phyloP scores from a whole-genome alignment of 2,329 filamentous ascomycete species.

The Laburnicola sp. region DNA sequence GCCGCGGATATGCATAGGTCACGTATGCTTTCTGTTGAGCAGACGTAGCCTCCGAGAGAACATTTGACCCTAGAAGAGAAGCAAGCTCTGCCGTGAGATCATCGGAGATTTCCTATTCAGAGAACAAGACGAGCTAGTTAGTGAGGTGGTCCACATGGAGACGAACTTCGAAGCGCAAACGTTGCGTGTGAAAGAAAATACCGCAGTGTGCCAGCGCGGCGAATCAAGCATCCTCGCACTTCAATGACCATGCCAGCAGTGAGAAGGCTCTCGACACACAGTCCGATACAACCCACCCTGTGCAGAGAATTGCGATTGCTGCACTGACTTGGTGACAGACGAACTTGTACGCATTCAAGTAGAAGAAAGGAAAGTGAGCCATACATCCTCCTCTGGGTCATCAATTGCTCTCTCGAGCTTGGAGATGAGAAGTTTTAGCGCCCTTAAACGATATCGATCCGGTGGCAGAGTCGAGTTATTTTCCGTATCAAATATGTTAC shows the following conservation, averaged over 20 bases:
- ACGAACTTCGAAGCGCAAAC: neutral
- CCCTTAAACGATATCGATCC: slow-evolving; percentile 67
- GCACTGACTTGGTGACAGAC: neutral
- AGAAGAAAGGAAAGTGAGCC: slow-evolving; percentile 45
- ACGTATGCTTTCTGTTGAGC: slow-evolving; percentile 76
- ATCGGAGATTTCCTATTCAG: slow-evolving; percentile 76
- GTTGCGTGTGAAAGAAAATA: neutral
- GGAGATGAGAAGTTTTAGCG: slow-evolving; percentile 72
- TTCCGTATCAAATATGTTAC: slow-evolving; percentile 65
- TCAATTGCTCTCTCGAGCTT: slow-evolving; percentile 73
- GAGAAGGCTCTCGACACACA: no score
- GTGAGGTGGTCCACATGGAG: slow-evolving; percentile 15
- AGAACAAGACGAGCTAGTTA: slow-evolving; percentile 27
- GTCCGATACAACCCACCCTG: neutral
- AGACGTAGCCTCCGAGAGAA: slow-evolving; percentile 65
- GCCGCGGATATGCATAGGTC: slow-evolving; percentile 61
- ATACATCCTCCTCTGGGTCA: slow-evolving; percentile 86
- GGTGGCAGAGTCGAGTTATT: slow-evolving; percentile 63
- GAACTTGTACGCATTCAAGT: neutral
- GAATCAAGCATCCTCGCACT: neutral
- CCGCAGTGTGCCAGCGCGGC: neutral
- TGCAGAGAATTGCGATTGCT: neutral
- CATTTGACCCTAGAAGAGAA: slow-evolving; percentile 63
- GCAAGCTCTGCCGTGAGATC: slow-evolving; percentile 72
- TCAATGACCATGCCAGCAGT: neutral